phyloP scores from a whole-genome alignment of 2,329 filamentous ascomycete genomes.

The Trichoderma sp. region DNA sequence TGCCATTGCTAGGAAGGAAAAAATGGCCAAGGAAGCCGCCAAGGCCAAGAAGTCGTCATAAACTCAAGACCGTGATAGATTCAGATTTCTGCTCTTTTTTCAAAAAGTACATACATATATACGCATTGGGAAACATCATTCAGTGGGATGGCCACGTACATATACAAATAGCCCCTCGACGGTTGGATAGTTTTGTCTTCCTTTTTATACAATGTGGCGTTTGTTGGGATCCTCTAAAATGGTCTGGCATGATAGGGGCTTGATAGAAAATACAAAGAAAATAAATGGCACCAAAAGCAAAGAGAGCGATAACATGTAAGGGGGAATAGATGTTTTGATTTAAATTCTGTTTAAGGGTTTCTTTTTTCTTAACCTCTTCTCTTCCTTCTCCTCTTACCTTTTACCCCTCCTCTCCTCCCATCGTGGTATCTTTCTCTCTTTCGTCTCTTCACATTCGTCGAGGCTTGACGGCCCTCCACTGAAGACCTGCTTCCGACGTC shows the following conservation, averaged over 20 bases:
- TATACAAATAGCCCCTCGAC: background rate
- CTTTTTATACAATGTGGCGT: background rate
- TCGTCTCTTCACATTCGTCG: slow-evolving; percentile 10
- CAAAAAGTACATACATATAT: slow-evolving; percentile 15
- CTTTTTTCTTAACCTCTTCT: background rate
- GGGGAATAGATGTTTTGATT: background rate
- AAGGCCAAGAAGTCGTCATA: slow-evolving; percentile 45
- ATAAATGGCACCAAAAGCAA: background rate
- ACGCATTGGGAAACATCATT: background rate
- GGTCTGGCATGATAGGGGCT: background rate
- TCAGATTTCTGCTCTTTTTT: background rate
- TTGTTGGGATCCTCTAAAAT: background rate
- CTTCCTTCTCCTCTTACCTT: background rate
- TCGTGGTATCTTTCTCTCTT: slow-evolving; percentile 17
- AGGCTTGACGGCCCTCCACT: background rate
- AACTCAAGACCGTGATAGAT: background rate
- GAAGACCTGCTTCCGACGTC: slow-evolving; percentile 20
- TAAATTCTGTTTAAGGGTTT: slow-evolving; percentile 4
- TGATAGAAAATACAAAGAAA: background rate
- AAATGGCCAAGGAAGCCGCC: slow-evolving; percentile 72
- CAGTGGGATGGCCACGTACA: background rate
- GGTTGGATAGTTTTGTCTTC: background rate
- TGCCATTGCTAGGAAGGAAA: slow-evolving; percentile 75
- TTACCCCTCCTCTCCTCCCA: background rate
- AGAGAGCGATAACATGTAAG: background rate